These are phyloP conservation scores for Vachellia pachyceras DNA, from an alignment of 306 rosid genomes.

Conservation along the genomic window DNA sequence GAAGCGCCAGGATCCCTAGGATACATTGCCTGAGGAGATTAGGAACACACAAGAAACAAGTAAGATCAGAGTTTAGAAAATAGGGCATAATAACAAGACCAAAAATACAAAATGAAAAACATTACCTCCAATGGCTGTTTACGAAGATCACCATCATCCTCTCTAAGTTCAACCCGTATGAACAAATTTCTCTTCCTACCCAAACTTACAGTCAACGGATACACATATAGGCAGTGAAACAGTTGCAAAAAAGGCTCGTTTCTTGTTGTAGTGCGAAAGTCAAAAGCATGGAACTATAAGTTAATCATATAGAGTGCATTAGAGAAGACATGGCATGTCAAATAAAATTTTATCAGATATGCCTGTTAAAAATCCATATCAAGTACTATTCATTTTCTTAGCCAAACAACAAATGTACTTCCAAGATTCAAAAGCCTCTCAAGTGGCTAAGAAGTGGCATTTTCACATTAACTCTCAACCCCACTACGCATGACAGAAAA, in stretches of 20 bases:
- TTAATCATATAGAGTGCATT: conserved; percentile 41
- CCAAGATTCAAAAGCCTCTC: conserved; percentile 16
- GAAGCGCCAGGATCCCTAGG: conserved; percentile 78
- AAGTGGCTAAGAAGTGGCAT: conserved; percentile 24
- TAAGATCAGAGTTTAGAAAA: conserved; percentile 30
- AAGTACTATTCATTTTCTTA: conserved; percentile 30
- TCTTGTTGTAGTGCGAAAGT: conserved; percentile 93
- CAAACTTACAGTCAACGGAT: conserved; percentile 90
- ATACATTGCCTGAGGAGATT: conserved; percentile 74
- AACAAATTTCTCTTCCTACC: conserved; percentile 96
- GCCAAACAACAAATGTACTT: conserved; percentile 33
- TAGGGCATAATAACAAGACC: conserved; percentile 14
- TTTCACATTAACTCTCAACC: conserved; percentile 27
- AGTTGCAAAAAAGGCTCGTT: conserved; percentile 98
- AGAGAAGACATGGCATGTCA: conserved; percentile 33
- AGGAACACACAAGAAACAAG: conserved; percentile 34
- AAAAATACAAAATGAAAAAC: conserved; percentile 11
- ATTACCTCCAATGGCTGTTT: conserved; percentile 93
- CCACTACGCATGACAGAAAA: not conserved
- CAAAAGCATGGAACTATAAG: conserved; percentile 94
- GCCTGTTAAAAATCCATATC: not conserved
- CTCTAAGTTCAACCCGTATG: conserved; percentile 84
- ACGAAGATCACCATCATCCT: conserved; percentile 86
- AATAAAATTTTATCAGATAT: conserved; percentile 26
- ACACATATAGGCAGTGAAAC: conserved; percentile 91